These are phyloP conservation scores for Exserohilum rostratum DNA, from an alignment of 2,329 filamentous ascomycete species.

Conservation along the genomic window DNA sequence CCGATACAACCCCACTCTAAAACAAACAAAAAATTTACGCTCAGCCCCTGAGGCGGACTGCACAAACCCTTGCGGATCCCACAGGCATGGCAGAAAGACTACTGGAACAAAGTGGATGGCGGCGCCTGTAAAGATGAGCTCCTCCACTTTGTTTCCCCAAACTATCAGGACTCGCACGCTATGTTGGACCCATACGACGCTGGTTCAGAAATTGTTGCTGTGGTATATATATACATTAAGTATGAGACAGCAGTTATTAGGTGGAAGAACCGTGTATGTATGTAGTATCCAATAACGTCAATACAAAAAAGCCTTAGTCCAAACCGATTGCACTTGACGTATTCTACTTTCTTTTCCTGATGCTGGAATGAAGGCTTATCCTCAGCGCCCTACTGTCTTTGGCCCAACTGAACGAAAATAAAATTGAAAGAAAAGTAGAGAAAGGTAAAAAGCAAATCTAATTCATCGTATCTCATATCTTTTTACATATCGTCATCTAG, in stretches of 20 bases:
- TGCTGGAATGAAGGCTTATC: too few species aligned
- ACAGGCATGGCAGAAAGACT: not conserved
- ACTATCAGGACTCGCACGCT: not conserved
- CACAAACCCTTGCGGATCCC: not conserved
- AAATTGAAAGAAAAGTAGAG: not conserved
- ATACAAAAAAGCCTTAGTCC: not conserved
- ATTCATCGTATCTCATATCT: not conserved
- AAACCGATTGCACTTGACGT: not conserved
- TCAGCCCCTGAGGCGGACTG: not conserved
- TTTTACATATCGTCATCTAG: not conserved
- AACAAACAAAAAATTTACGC: not conserved
- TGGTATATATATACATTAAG: not conserved
- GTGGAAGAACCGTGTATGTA: not conserved
- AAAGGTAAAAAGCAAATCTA: not conserved
- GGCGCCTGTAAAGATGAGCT: not conserved
- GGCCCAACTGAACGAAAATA: not conserved
- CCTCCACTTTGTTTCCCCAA: not conserved
- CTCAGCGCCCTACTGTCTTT: too few species aligned
- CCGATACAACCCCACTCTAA: slow-evolving; percentile 16
- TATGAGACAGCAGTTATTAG: not conserved
- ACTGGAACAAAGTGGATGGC: not conserved
- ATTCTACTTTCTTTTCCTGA: not conserved
- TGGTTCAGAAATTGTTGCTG: not conserved
- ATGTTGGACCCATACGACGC: not conserved
- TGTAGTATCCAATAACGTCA: slow-evolving; percentile 3